phyloP scores from a whole-genome alignment of 1,284 basidiomycete genomes.

The Psilocybe mexicana region DNA sequence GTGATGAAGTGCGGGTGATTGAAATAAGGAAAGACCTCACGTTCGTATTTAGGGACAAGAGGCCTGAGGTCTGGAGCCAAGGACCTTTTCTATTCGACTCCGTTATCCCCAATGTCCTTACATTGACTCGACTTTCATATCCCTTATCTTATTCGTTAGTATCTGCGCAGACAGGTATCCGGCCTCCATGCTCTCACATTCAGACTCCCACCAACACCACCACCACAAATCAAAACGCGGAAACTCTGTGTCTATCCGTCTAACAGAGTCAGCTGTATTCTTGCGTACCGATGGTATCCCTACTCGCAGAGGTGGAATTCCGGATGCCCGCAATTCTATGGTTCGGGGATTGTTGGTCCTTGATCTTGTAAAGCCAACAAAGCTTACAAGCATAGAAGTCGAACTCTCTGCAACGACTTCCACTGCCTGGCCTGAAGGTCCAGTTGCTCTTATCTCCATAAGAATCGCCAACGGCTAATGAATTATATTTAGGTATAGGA shows the following conservation, averaged over 20 bases:
- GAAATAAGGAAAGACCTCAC: neutral
- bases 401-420: slow-evolving; percentile 72
- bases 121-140: neutral
- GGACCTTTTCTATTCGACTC: neutral
- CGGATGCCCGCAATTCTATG: slow-evolving; percentile 65
- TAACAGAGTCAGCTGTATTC: slow-evolving; percentile 85
- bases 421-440: slow-evolving; percentile 85
- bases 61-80: neutral
- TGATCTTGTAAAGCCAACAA: slow-evolving; percentile 79
- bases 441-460: slow-evolving; percentile 23
- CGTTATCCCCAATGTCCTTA: neutral
- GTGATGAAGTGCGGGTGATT: neutral
- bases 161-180: neutral
- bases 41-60: neutral
- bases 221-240: slow-evolving; percentile 25
- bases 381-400: slow-evolving; percentile 85
- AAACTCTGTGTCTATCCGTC: slow-evolving; percentile 56
- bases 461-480: slow-evolving; percentile 5
- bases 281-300: slow-evolving; percentile 59
- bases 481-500: slow-evolving; percentile 60
- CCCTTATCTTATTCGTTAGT: neutral
- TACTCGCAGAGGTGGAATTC: slow-evolving; percentile 44
- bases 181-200: neutral
- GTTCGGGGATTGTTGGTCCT: slow-evolving; percentile 88
- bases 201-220: neutral